These are phyloP conservation scores for Parastagonospora nodorum DNA, from an alignment of 2,329 filamentous ascomycete species.

Conservation along the genomic window DNA sequence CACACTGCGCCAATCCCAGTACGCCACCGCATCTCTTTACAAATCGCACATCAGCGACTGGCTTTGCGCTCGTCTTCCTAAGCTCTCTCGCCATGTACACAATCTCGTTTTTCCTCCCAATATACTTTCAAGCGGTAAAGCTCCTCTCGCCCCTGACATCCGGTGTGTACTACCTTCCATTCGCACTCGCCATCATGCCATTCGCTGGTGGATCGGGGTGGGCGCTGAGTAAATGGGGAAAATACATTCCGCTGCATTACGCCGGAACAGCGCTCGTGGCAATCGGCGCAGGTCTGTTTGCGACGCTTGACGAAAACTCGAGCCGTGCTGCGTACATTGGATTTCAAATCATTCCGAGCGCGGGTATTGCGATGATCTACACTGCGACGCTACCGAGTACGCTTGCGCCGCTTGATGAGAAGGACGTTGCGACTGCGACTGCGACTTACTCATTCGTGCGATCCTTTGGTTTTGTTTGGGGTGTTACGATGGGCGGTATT, in stretches of 20 bases:
- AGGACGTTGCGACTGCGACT: slow-evolving; percentile 12
- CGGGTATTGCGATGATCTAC: slow-evolving; percentile 42
- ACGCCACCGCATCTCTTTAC: slow-evolving; percentile 14
- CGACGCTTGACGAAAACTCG: slow-evolving; percentile 7
- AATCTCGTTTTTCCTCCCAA: slow-evolving; percentile 14
- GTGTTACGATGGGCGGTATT: slow-evolving; percentile 10
- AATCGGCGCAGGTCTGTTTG: slow-evolving; percentile 13
- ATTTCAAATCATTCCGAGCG: slow-evolving; percentile 7
- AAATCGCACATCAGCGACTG: slow-evolving; percentile 15
- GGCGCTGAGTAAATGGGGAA: slow-evolving; percentile 25
- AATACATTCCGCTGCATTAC: slow-evolving; percentile 16
- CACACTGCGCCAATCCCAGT: slow-evolving; percentile 20
- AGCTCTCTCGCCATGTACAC: slow-evolving; percentile 6
- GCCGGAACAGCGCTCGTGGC: slow-evolving; percentile 6
- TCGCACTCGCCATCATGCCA: slow-evolving; percentile 6
- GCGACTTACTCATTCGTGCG: slow-evolving; percentile 19
- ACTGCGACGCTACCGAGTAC: slow-evolving; percentile 50
- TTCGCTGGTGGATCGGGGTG: slow-evolving; percentile 1
- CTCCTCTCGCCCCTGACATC: slow-evolving; percentile 3
- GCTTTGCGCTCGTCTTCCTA: slow-evolving; percentile 9
- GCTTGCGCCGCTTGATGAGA: slow-evolving; percentile 21
- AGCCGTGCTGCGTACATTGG: slow-evolving; percentile 12
- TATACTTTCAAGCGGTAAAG: slow-evolving; percentile 23
- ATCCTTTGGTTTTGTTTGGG: slow-evolving; percentile 19
- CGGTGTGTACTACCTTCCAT: slow-evolving; percentile 16